Base-by-base conservation (phyloP, 1,284 basidiomycete species). In the Schizopora paradoxa region DNA sequence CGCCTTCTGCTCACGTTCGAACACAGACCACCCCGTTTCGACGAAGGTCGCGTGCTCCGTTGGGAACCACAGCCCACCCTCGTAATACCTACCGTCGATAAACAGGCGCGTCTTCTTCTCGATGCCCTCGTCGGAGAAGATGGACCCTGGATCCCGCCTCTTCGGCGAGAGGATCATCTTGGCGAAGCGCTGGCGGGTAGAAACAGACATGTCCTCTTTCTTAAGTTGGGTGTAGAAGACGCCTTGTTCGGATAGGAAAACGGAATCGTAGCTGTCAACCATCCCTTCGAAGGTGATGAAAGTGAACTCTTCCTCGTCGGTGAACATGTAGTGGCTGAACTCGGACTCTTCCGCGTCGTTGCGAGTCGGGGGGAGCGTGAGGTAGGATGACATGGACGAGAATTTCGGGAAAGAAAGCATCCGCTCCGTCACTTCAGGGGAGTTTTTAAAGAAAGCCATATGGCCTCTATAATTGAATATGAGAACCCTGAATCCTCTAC, bases 261-360 rank as follows among this genome's bases (percentile, higher is more conserved):
- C 35, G n/a, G 49, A 39, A 26, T 51, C 45, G 11, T 37, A 47
- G 21, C 35, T 43, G 22, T 51, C 29, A 13, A 51, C 29, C 37
- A 44, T 47, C n/a, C 41, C 49, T 35, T 51, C 49, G 13, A 51
- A 43, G 14, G 22, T 7, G 22, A 51, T 19, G 41, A 51, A 51
- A 3, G 49, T 51, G 45, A 51, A 47, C 11, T 40, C 37, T 4
- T 37, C n/a, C n/a, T 51, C 41, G 10, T 51, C 36, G 4, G 45
- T 43, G 25, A 51, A 51, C 6, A 51, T 43, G 16, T 40, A 51
- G 22, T 51, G 45, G 35, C 49, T 51, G 23, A 47, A 47, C 29
- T 51, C 45, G 14, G 45, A 44, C 21, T 51, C 49, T 35, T 51
- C 49, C 27, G 45, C 45, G 29, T 51, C 49, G 5, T 6, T 7